A percentile compares a stretch with the other conserved stretches of the same genome.
These are phyloP conservation scores for Exophiala dermatitidis DNA, from an alignment of 2,329 filamentous ascomycete genomes.

Conservation along the genomic window DNA sequence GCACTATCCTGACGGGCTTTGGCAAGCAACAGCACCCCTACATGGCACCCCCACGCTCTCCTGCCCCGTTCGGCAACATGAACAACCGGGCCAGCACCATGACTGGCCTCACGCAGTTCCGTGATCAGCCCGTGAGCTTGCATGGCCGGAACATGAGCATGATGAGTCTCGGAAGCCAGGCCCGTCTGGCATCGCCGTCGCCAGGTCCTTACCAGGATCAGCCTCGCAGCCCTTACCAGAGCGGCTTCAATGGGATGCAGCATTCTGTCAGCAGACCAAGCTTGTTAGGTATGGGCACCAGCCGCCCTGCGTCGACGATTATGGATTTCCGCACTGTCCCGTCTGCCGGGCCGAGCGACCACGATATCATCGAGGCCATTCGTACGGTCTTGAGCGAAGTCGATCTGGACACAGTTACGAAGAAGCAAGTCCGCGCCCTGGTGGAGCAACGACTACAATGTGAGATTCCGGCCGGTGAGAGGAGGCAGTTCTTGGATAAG, in stretches of 20 bases:
- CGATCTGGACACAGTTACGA: conserved; percentile 93
- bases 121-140: conserved; percentile 48
- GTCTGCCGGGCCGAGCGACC: conserved; percentile 64
- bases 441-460: conserved; percentile 91
- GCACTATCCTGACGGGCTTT: conserved; percentile 81
- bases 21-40: conserved; percentile 58
- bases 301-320: conserved; percentile 47
- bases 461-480: conserved; percentile 69
- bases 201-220: conserved; percentile 39
- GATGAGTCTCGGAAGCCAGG: conserved; percentile 46
- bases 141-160: conserved; percentile 54
- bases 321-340: conserved; percentile 52
- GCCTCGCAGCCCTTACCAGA: conserved; percentile 32
- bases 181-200: conserved; percentile 17
- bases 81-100: conserved; percentile 63
- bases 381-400: conserved; percentile 76
- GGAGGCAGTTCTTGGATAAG: conserved; percentile 79
- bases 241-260: conserved; percentile 26
- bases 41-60: conserved; percentile 71
- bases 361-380: conserved; percentile 74
- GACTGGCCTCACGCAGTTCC: conserved; percentile 58
- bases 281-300: conserved; percentile 38
- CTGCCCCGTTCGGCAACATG: conserved; percentile 57
- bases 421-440: conserved; percentile 88
- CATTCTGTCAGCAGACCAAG: conserved; percentile 38